These are phyloP conservation scores for Xerocomus nothofagi DNA, from an alignment of 1,284 basidiomycete species.

Conservation along the genomic window DNA sequence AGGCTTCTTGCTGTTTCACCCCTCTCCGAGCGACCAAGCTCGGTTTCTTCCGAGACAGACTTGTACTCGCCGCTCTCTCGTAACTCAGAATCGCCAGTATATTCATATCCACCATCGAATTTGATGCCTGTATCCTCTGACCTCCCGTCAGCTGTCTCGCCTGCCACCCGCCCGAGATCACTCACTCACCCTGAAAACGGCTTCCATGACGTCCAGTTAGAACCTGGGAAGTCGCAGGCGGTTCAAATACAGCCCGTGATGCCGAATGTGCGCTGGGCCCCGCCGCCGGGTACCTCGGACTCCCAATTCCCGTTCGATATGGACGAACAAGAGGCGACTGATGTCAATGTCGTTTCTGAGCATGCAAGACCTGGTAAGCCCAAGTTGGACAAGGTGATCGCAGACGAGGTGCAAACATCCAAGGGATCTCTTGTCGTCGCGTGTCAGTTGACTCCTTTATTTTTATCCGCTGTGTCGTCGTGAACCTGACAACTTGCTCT, in stretches of 20 bases:
- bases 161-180: background rate
- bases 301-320: slow-evolving; percentile 46
- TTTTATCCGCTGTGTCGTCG: background rate
- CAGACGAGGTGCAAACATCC: slow-evolving; percentile 62
- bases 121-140: background rate
- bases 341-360: slow-evolving; percentile 68
- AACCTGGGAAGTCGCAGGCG: slow-evolving; percentile 29
- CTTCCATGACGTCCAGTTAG: slow-evolving; percentile 26
- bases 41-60: slow-evolving; percentile 20
- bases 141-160: slow-evolving; percentile 2
- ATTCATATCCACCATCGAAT: slow-evolving; percentile 3
- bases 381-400: slow-evolving; percentile 64
- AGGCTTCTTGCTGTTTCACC: slow-evolving; percentile 20
- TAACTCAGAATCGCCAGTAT: slow-evolving; percentile 9
- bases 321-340: slow-evolving; percentile 65
- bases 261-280: background rate
- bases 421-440: slow-evolving; percentile 65
- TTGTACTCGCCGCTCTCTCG: slow-evolving; percentile 11
- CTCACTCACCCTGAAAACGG: background rate
- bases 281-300: background rate
- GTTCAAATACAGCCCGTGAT: slow-evolving; percentile 3
- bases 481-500: background rate
- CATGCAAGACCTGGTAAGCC: slow-evolving; percentile 73
- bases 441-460: slow-evolving; percentile 47
- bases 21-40: slow-evolving; percentile 17